Evolutionary conservation across 148 eudicot species (phyloP), one percentile per base, ranked within the genome.

Genomic region (Dianthus caryophyllus): DNA sequence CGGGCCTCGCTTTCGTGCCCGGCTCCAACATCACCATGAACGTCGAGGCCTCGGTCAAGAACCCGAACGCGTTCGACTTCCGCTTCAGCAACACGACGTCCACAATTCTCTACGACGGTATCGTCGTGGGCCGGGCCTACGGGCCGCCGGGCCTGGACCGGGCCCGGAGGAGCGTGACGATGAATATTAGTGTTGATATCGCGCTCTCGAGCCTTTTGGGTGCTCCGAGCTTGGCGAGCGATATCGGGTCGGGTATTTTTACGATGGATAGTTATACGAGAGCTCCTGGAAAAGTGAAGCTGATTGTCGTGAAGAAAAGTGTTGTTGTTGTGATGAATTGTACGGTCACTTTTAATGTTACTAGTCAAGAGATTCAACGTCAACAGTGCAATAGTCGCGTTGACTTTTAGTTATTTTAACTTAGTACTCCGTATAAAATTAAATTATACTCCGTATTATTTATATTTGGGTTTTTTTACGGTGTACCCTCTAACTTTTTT

Each of bases 271-370:
- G 66, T 16, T 44, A 61, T 14, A 65, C 76, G 2, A 68, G 24
- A 10, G 71, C 72, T 46, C 71, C 67, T 1, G 78, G 82, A 14
- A 71, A 49, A 60, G 73, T 75, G 4, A 59, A 74, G 49, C 21
- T 78, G 64, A 15, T 44, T 36, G 14, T 73, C 39, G 44, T 69
- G 26, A 75, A 61, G 66, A 74, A 67, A 68, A 8, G 50, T 39
- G 74, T 48, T 49, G 51, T 54, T 18, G 73, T 65, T 9, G 49
- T 56, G 68, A 75, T 79, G 78, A 71, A 71, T 21, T 79, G 82
- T 44, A 75, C 63, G 0, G 49, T 75, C 6, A 30, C 5, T 17
- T 50, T 62, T 57, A 71, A 75, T 61, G 47, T 71, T 53, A 50
- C 61, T 41, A 75, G 67, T 55, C 67, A 65, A 29, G 73, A 2